Base-by-base conservation (phyloP, 2,329 filamentous ascomycete species). In the Paracorniculantispora psalliotae region DNA sequence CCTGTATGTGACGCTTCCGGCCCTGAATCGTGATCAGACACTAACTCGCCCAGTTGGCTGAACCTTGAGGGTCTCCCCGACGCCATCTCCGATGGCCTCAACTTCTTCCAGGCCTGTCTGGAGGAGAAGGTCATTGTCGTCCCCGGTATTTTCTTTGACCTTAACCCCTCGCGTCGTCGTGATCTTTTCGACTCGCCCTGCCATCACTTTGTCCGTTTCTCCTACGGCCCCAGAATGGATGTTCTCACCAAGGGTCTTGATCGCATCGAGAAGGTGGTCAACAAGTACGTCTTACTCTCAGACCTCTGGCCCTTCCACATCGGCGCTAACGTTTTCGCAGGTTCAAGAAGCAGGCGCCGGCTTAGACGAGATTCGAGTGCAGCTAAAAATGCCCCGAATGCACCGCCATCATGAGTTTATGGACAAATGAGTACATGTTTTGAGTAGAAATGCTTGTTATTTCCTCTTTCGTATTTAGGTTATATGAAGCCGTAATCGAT, bases 71-170 rank as follows among this genome's bases (percentile, higher is more conserved):
- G 82, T 50, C 79, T 94, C 2, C 90, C 93, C 0, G 82, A 82
- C n/a, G 83, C 86, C 62, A 96, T 97, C 72, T 88, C 89, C 61
- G 93, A 97, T 71, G 93, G 93, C 9, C 79, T 97, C 68, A 96
- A 96, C 78, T 97, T 97, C 82, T 97, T 97, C 85, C 86, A 94
- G 72, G 92, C 92, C 30, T 94, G 94, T 70, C 79, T 97, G 47
- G 86, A 90, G 69, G 92, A 97, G 79, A 96, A 96, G 81, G 91
- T 96, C 65, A 97, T 97, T 69, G 92, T 97, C 19, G 93, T 97
- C 4, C 93, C 93, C 0, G 93, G 93, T 61, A 97, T 97, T 73
- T 97, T 97, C 82, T 97, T 97, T 72, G 93, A 97, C 69, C 76
- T 97, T 64, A 97, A 97, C 77, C 93, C 93, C 4, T 88, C 89